These are phyloP conservation scores for Parasarocladium wereldwijsianum DNA, from an alignment of 2,329 filamentous ascomycete genomes.

Conservation along the genomic window DNA sequence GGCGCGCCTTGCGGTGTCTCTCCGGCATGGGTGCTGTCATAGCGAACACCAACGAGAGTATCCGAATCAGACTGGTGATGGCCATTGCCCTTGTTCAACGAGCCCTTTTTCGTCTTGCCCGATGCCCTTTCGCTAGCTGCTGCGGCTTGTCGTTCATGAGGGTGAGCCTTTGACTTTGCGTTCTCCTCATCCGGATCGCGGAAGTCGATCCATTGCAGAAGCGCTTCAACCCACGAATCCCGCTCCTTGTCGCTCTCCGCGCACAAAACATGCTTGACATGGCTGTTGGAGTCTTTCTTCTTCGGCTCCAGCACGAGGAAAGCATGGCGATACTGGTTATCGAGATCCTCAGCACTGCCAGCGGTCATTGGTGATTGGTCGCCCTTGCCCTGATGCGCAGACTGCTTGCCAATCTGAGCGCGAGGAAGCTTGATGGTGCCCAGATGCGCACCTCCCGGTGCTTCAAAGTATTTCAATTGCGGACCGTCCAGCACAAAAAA, in stretches of 20 bases:
- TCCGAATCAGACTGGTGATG: constrained; percentile 26
- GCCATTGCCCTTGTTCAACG: constrained; percentile 12
- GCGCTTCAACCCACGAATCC: constrained; percentile 82
- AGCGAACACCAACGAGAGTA: constrained; percentile 40
- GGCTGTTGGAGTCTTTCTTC: constrained; percentile 77
- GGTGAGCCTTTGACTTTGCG: constrained; percentile 14
- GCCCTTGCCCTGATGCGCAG: constrained; percentile 23
- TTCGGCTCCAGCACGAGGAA: constrained; percentile 93
- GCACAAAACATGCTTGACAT: constrained; percentile 87
- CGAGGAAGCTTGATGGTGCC: constrained; percentile 85
- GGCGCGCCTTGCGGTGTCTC: constrained; percentile 30
- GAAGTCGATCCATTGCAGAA: constrained; percentile 79
- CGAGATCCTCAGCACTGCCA: constrained; percentile 52
- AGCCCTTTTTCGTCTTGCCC: constrained; percentile 16
- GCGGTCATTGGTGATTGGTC: constrained; percentile 45
- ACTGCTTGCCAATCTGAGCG: constrained; percentile 90
- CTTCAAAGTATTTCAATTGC: constrained; percentile 78
- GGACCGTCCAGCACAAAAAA: constrained; percentile 48
- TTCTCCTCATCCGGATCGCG: constrained; percentile 41
- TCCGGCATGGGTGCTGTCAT: constrained; percentile 39
- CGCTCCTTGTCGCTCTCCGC: constrained; percentile 88
- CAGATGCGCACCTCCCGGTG: constrained; percentile 75
- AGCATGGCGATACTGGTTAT: constrained; percentile 92
- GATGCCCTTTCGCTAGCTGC: constrained; percentile 13
- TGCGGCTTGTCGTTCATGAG: constrained; percentile 25